phyloP scores from a whole-genome alignment of 2,329 filamentous ascomycete genomes.

The Rutstroemia sp. region DNA sequence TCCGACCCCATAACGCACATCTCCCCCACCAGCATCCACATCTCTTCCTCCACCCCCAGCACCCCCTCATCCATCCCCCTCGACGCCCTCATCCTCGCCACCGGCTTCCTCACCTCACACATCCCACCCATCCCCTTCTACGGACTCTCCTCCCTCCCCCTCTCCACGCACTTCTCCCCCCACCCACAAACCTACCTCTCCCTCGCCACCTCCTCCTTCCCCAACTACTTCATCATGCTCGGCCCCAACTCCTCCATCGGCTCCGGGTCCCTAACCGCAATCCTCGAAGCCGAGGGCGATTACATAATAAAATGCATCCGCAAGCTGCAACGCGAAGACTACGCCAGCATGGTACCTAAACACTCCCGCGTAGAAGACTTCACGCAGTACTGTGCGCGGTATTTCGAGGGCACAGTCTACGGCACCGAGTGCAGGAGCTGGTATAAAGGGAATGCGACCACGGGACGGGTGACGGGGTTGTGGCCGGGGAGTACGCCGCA shows the following conservation, averaged over 20 bases:
- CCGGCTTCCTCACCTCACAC: slow-evolving; percentile 29
- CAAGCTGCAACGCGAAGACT: slow-evolving; percentile 39
- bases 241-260: slow-evolving; percentile 25
- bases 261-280: slow-evolving; percentile 20
- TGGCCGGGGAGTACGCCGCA: slow-evolving; percentile 33
- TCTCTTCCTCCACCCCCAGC: slow-evolving; percentile 9
- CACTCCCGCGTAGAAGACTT: slow-evolving; percentile 42
- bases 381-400: slow-evolving; percentile 39
- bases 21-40: slow-evolving; percentile 31
- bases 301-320: slow-evolving; percentile 25
- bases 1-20: slow-evolving; percentile 37
- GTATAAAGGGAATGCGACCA: slow-evolving; percentile 28
- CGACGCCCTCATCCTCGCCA: slow-evolving; percentile 35
- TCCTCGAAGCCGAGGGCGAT: slow-evolving; percentile 23
- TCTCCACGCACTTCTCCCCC: slow-evolving; percentile 25
- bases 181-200: slow-evolving; percentile 26
- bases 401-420: slow-evolving; percentile 49
- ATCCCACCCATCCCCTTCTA: slow-evolving; percentile 23
- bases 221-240: slow-evolving; percentile 27
- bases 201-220: slow-evolving; percentile 20
- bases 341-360: slow-evolving; percentile 38
- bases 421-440: slow-evolving; percentile 31
- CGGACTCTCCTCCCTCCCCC: slow-evolving; percentile 17
- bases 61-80: slow-evolving; percentile 16
- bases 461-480: slow-evolving; percentile 34